Evolutionary conservation across 495 filamentous ascomycete genomes (phyloP), one percentile per base, ranked within the genome.

Genomic region (Penicillium pancosmium): DNA sequence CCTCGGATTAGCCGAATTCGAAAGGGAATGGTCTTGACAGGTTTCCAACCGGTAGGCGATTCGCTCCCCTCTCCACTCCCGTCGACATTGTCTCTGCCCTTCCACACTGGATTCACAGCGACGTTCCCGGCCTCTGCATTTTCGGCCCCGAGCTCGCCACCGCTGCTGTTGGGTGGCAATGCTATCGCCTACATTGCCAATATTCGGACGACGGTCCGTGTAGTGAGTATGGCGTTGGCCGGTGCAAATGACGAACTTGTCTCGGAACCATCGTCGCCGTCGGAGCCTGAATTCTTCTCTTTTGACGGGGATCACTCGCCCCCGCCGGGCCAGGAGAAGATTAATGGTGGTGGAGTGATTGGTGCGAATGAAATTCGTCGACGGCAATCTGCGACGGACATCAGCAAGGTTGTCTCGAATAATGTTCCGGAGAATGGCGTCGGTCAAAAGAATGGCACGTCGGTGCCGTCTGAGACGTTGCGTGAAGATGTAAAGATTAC

Each of bases 181-280:
- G 89, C 94, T 1, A 90, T 92, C 15, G 83, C 89, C 1, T 97
- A 97, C 62, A 86, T 91, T 36, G 91, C 89, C 13, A 96, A 91
- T 67, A 86, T 97, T n/a, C 84, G 94, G 15, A 86, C 91, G 2
- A 81, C 87, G 0, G 92, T 91, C 11, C 84, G 88, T 55, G 84
- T 97, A 4, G 67, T 86, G 6, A 78, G 82, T 34, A 81, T 86
- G 61, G 75, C 68, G 8, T 63, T 78, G 5, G 71, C 77, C 9
- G 70, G 69, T 10, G 16, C 57, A 23, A 55, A 36, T 7, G 66
- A 78, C 12, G 70, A 75, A 8, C 53, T 63, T n/a, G 48, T 65
- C n/a, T 71, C 69, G 8, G 57, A 59, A 19, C 70, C 68, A 10
- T 61, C 68, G 9, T 76, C 71, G 7, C 71, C 71, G 0, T 65